Base-by-base conservation (phyloP, 352 stramenopile genomes). In the Globisporangium spiculum region DNA sequence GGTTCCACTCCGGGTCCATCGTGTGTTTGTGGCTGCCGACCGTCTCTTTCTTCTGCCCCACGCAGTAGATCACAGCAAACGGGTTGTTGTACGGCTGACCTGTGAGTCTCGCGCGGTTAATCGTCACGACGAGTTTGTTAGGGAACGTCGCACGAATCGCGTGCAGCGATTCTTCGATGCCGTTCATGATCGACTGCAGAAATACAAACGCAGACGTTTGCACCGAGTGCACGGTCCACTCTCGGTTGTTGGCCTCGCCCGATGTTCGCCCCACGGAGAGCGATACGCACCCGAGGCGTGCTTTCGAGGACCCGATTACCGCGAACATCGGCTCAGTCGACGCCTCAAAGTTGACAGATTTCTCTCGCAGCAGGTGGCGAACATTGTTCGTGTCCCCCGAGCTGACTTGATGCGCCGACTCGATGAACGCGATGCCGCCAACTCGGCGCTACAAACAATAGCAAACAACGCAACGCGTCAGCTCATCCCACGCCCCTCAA, bases 1-100 rank as follows among this genome's bases (percentile, higher is more conserved):
- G 89, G 65, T 96, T 96, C 89, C 89, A 96, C 70, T 96, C 89
- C 0, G 89, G 89, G 27, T 96, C 88, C 89, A 96, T 96, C 50
- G 87, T 96, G 68, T 95, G 88, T 55, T 92, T 92, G 72, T 96
- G 86, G 62, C 86, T 95, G 30, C 87, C 87, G 14, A 92, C 84
- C 0, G 89, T 96, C 66, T 95, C 89, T 36, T 93, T 95, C 76
- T 95, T 95, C 71, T 96, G 89, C 0, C 87, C 83, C 0, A 91
- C 84, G 22, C 89, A 96, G 34, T 87, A 74, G 34, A 95, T 75
- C 10, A 94, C 76, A 1, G 88, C 86, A 56, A 91, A 95, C 54
- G 89, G 89, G 60, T 95, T 96, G 70, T 95, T 94, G 76, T 95
- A 95, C 0, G 89, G 87, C 66, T 95, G 87, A 0, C 87, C 89